Evolutionary conservation across 768 basidiomycete genomes (phyloP), one percentile per base, ranked within the genome.

Genomic region (Calocera cornea): DNA sequence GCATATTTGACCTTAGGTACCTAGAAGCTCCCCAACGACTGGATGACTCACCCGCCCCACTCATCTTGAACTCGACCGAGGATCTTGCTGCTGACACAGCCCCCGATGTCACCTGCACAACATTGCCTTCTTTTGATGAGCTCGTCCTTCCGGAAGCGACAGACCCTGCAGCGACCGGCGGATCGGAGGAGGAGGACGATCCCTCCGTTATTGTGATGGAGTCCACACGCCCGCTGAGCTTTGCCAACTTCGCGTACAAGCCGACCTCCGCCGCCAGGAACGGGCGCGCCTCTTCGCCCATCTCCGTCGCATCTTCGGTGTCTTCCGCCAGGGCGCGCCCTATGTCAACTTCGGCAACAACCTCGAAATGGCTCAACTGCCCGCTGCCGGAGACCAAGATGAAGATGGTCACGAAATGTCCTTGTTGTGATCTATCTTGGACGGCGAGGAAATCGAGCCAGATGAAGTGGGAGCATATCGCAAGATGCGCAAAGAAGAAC

Each of bases 391-490:
- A 60, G 27, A 8, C 24, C 14, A 63, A 7, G 41, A 33, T 67
- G 31, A 36, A 67, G 17, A 64, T 24, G 34, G 31, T 33, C 17
- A 67, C 16, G 17, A 40, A 67, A 27, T 67, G 60, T 24, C 36
- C 67, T 40, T 40, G 22, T 31, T 71, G 70, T 36, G 40, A 41
- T n/a, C 29, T 64, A n/a, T 19, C 66, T 10, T 92, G 90, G 90
- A 92, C 88, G 2, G 77, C 83, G 14, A 80, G 82, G 66, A 93
- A 93, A 74, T 82, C 82, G 2, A 77, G 77, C 12, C 70, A 76
- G 19, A 84, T 87, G 72, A 93, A 93, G 74, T 75, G 83, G 73
- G 70, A 79, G 1, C 91, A 93, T 73, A 83, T 93, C 41, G 80
- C 80, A 64, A 77, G 79, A 5, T 93, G 91, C 74, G 84, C 87